A percentile compares a stretch with the other conserved stretches of the same genome.
Evolutionary conservation across 352 stramenopile genomes (phyloP).

Genomic region (Phytophthora boehmeriae): DNA sequence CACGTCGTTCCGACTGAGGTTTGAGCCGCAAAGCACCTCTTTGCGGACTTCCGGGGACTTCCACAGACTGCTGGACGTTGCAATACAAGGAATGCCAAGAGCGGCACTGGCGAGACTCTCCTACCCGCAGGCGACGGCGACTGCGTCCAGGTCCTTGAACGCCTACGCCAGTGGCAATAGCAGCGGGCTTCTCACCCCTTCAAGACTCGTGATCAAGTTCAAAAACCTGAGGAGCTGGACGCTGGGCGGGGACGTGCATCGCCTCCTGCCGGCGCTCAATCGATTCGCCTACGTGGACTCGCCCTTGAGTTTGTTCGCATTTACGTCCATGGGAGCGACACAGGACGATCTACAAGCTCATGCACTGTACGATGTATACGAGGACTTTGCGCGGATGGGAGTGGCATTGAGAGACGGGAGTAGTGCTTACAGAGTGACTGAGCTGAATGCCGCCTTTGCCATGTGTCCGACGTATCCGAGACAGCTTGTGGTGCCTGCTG

Average conservation of each 20-base stretch:
- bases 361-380: constrained; percentile 64
- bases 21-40: constrained; percentile 61
- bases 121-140: constrained; percentile 60
- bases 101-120: constrained; percentile 67
- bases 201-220: constrained; percentile 79
- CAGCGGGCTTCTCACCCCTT: constrained; percentile 26
- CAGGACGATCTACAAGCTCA: constrained; percentile 54
- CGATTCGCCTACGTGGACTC: constrained; percentile 78
- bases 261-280: constrained; percentile 75
- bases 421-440: constrained; percentile 56
- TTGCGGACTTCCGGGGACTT: constrained; percentile 48
- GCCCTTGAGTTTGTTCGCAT: constrained; percentile 73
- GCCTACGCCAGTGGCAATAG: constrained; percentile 16
- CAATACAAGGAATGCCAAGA: constrained; percentile 64
- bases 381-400: constrained; percentile 80
- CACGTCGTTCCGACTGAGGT: constrained; percentile 73
- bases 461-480: constrained; percentile 87
- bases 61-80: constrained; percentile 65
- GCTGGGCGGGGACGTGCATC: constrained; percentile 60
- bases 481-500: constrained; percentile 72
- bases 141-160: constrained; percentile 36
- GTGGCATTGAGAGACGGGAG: constrained; percentile 40
- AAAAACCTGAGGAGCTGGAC: constrained; percentile 80
- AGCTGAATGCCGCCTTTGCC: constrained; percentile 67
- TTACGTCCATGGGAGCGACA: constrained; percentile 34